Base-by-base conservation (phyloP, 805 yeast species). In the Clavispora santaluciae region DNA sequence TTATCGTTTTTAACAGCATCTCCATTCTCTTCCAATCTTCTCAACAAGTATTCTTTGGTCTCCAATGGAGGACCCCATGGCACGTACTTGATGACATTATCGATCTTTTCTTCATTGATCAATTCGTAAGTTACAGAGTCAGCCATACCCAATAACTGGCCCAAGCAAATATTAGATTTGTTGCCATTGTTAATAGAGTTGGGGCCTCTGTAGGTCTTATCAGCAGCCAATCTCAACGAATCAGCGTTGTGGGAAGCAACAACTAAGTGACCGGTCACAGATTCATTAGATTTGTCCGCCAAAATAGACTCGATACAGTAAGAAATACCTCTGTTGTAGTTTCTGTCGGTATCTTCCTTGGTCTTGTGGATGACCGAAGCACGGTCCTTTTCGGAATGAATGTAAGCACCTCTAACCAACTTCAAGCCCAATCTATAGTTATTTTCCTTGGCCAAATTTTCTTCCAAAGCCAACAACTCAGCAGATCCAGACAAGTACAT, bases 61-160 rank as follows among this genome's bases (percentile, higher is more conserved):
- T 91, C 97, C 51, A 79, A 66, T 41, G 95, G 95, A 24, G 97
- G 97, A 8, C 97, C 97, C 97, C 97, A 90, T 13, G 97, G 95
- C 47, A 90, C 96, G 60, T 91, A 90, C 67, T 91, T 91, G 66
- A 91, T 82, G 40, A 90, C 82, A 56, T 87, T 87, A 46, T 74
- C 78, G 34, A 78, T 85, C 34, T 77, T 72, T 50, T 84, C 78
- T 35, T 79, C 71, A 30, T 72, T 65, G 42, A 86, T 78, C 55
- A 90, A 73, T 51, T 85, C 87, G 59, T 75, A 74, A 20, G 96
- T 87, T 45, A 86, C 77, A 55, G 84, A 83, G 63, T 90, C 98
- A 38, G 95, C 95, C 97, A 90, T 91, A 26, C 98, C 98, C 58
- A 91, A 70, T 49, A 90, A 76, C 68, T 91, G 97, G 33, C 91